A percentile compares a stretch with the other conserved stretches of the same genome.
Evolutionary conservation across 2,329 filamentous ascomycete species (phyloP).

Genomic region (Pseudogymnoascus sp.): DNA sequence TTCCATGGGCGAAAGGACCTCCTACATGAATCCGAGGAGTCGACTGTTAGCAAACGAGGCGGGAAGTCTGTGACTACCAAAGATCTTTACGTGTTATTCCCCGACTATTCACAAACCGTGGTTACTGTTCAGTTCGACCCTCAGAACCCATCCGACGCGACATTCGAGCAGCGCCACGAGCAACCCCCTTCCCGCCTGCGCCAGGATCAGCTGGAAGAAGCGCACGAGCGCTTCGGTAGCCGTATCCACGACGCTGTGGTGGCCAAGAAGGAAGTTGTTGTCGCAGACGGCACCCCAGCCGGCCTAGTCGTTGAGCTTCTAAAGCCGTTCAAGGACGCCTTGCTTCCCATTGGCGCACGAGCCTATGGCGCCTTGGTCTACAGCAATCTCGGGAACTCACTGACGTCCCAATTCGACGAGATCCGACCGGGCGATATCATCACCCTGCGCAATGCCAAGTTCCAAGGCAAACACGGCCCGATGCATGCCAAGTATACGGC

Average conservation of each 20-base stretch:
- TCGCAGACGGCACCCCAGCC: constrained; percentile 78
- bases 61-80: constrained; percentile 69
- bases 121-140: constrained; percentile 75
- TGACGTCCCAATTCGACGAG: constrained; percentile 82
- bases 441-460: constrained; percentile 84
- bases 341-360: constrained; percentile 79
- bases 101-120: constrained; percentile 93
- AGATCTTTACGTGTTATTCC: constrained; percentile 80
- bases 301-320: constrained; percentile 75
- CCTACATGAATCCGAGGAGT: constrained; percentile 75
- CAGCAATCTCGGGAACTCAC: constrained; percentile 89
- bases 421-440: constrained; percentile 91
- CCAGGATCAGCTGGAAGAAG: constrained; percentile 87
- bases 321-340: constrained; percentile 62
- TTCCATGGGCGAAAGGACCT: constrained; percentile 81
- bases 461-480: constrained; percentile 89
- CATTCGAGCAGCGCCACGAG: constrained; percentile 81
- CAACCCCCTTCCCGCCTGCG: constrained; percentile 72
- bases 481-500: constrained; percentile 91
- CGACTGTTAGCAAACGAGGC: constrained; percentile 60
- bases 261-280: constrained; percentile 68
- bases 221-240: constrained; percentile 75
- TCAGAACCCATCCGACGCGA: constrained; percentile 64
- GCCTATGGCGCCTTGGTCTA: constrained; percentile 91
- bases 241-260: constrained; percentile 65